Conservation (phyloP, 306 rosid species). For the Vigna trinervia region DNA sequence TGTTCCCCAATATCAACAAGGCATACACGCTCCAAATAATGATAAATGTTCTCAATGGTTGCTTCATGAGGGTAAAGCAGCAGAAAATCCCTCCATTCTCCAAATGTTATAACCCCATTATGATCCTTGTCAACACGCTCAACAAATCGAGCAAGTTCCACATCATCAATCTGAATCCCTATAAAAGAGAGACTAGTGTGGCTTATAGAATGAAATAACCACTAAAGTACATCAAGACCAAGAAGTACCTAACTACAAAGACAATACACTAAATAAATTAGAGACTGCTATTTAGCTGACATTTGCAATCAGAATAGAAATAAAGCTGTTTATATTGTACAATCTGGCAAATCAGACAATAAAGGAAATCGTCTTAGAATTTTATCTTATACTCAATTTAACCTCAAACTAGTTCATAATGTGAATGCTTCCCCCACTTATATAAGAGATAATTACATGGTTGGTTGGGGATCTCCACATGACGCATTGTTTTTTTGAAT, state of each 20-base stretch:
- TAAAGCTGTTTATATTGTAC: background rate
- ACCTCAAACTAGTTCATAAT: background rate
- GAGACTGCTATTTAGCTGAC: background rate
- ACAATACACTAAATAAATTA: conserved; percentile 44
- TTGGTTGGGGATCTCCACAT: background rate
- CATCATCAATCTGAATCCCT: conserved; percentile 22
- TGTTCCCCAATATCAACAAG: conserved; percentile 18
- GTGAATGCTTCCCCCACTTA: background rate
- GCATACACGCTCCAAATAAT: conserved; percentile 12
- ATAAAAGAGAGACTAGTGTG: conserved; percentile 3
- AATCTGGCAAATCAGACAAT: background rate
- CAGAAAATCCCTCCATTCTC: conserved; percentile 24
- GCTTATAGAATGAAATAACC: conserved; percentile 23
- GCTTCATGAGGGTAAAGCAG: conserved; percentile 19
- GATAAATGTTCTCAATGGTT: conserved; percentile 10
- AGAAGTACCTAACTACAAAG: conserved; percentile 43
- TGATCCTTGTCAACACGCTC: conserved; percentile 13
- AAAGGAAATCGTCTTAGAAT: background rate
- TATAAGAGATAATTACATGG: background rate
- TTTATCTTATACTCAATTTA: background rate
- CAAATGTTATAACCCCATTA: conserved; percentile 21
- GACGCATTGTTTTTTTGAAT: background rate
- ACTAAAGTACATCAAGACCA: background rate
- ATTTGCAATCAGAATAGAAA: background rate
- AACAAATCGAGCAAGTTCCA: conserved; percentile 25